Percentiles rank a stretch among this genome's conserved stretches.
Evolutionary conservation across 345 rosid genomes (phyloP).

Genomic region (Excoecaria cochinchinensis): DNA sequence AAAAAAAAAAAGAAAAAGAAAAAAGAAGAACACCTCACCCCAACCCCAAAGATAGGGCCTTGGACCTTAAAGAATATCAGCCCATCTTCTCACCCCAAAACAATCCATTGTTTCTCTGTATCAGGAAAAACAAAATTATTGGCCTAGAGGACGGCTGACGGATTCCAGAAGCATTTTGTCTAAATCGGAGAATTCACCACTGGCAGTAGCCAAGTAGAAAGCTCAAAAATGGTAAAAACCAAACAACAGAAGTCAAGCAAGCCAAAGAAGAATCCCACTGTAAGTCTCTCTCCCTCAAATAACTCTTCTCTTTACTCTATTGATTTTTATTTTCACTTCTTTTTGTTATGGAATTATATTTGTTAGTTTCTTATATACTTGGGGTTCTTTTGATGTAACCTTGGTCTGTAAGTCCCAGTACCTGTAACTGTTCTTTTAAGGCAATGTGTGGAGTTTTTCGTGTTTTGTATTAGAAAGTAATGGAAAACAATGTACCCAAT

Average conservation of each 20-base stretch:
- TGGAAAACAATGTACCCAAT: background rate
- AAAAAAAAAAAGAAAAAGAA: too few species aligned
- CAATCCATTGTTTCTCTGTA: too few species aligned
- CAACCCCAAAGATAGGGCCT: too few species aligned
- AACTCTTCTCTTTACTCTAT: background rate
- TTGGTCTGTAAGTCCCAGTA: background rate
- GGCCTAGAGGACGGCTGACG: too few species aligned
- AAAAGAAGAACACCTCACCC: too few species aligned
- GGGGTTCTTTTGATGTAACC: background rate
- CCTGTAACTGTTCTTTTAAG: background rate
- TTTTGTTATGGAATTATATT: background rate
- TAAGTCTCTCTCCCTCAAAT: slow-evolving; percentile 22
- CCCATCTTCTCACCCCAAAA: too few species aligned
- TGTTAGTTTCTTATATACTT: background rate
- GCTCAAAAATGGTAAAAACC: slow-evolving; percentile 61
- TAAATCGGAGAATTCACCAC: background rate
- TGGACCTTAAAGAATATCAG: too few species aligned
- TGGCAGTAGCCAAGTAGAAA: background rate
- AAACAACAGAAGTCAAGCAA: slow-evolving; percentile 58
- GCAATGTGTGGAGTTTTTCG: background rate
- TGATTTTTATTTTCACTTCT: background rate
- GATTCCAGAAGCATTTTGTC: background rate
- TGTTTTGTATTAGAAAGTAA: background rate
- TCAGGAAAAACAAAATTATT: too few species aligned
- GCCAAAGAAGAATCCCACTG: slow-evolving; percentile 56